These are phyloP conservation scores for Periconia sp. DNA, from an alignment of 2,329 filamentous ascomycete genomes.

Conservation along the genomic window DNA sequence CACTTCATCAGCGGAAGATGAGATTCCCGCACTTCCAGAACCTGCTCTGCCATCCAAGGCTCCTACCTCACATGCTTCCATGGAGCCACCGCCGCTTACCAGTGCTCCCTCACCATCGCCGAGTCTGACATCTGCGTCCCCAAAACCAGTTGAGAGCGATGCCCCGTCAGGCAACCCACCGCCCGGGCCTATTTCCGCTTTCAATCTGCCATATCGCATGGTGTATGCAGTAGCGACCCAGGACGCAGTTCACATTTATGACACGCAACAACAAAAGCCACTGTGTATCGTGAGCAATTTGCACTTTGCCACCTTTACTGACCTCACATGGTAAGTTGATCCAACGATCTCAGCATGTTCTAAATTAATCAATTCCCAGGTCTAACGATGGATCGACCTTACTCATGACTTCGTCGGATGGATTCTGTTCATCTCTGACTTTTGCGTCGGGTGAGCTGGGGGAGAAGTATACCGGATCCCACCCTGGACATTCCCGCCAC, in stretches of 20 bases:
- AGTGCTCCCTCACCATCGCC: conserved; percentile 59
- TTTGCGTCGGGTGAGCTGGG: conserved; percentile 87
- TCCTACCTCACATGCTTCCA: conserved; percentile 69
- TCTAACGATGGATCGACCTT: conserved; percentile 78
- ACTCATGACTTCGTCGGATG: conserved; percentile 96
- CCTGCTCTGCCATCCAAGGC: conserved; percentile 65
- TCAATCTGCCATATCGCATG: conserved; percentile 89
- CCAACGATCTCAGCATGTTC: neutral
- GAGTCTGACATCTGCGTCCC: conserved; percentile 59
- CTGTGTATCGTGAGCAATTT: conserved; percentile 95
- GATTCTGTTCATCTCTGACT: conserved; percentile 91
- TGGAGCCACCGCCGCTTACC: conserved; percentile 79
- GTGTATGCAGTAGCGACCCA: conserved; percentile 97
- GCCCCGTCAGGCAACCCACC: conserved; percentile 61
- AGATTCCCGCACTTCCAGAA: conserved; percentile 83
- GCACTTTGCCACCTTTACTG: conserved; percentile 96
- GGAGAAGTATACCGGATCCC: conserved; percentile 74
- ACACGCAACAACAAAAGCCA: conserved; percentile 94
- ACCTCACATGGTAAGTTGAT: conserved; percentile 81
- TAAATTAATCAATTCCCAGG: conserved; percentile 54
- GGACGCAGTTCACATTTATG: conserved; percentile 92
- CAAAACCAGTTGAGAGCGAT: conserved; percentile 58
- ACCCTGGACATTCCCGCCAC: conserved; percentile 43
- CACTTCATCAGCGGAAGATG: conserved; percentile 84
- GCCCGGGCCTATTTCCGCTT: conserved; percentile 64